A percentile compares a stretch with the other conserved stretches of the same genome.
Evolutionary conservation across 2,329 filamentous ascomycete genomes (phyloP).

Genomic region (Trichophyton equinum): DNA sequence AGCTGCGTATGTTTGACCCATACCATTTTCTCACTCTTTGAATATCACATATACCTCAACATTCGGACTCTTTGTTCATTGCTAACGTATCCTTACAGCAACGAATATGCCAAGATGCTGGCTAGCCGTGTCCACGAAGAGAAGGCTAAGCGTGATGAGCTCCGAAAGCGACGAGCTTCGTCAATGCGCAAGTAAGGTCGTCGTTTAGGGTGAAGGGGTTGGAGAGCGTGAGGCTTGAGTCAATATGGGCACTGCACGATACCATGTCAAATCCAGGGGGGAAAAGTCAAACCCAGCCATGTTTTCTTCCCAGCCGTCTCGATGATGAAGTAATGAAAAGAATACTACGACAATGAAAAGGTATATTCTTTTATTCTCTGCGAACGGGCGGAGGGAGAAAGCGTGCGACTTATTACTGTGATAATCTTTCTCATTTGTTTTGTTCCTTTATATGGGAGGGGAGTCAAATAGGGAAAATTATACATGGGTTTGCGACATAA

Average conservation of each 20-base stretch:
- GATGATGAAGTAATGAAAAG: slow-evolving; percentile 6
- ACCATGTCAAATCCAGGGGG: slow-evolving; percentile 1
- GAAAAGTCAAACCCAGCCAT: slow-evolving; percentile 1
- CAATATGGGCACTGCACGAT: background rate
- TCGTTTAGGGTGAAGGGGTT: slow-evolving; percentile 6
- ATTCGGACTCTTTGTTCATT: slow-evolving; percentile 1
- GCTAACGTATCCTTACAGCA: slow-evolving; percentile 41
- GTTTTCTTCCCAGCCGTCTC: background rate
- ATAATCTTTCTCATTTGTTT: slow-evolving; percentile 5
- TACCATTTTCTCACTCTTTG: background rate
- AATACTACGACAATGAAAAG: slow-evolving; percentile 2
- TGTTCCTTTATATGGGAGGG: slow-evolving; percentile 4
- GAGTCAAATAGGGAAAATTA: slow-evolving; percentile 6
- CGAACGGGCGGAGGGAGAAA: background rate
- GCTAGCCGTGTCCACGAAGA: slow-evolving; percentile 95
- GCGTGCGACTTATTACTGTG: background rate
- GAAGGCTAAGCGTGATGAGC: slow-evolving; percentile 85
- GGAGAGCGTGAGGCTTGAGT: slow-evolving; percentile 2
- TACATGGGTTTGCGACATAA: slow-evolving; percentile 4
- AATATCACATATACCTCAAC: background rate
- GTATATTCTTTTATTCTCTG: slow-evolving; percentile 1
- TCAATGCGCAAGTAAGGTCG: slow-evolving; percentile 73
- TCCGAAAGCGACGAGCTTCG: slow-evolving; percentile 92
- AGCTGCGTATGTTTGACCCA: slow-evolving; percentile 63
- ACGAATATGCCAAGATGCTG: slow-evolving; percentile 91